A percentile compares a stretch with the other conserved stretches of the same genome.
These are phyloP conservation scores for Trametes hirsuta DNA, from an alignment of 1,284 basidiomycete genomes.

Conservation along the genomic window DNA sequence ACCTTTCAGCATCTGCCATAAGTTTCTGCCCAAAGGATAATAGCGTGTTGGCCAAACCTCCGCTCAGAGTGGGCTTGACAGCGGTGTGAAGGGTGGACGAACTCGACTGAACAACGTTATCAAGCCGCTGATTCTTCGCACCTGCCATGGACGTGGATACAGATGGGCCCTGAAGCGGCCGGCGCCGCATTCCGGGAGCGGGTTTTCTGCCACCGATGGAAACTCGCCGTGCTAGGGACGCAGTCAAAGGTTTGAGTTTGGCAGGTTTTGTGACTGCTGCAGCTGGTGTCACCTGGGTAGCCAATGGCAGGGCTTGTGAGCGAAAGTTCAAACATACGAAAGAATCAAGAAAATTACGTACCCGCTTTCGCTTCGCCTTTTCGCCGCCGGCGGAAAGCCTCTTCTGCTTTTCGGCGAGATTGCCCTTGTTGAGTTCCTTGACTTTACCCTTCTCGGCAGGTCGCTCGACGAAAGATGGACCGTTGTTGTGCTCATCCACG, in stretches of 20 bases:
- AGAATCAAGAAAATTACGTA: constrained; percentile 4
- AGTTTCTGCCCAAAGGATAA: constrained; percentile 29
- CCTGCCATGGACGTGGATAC: neutral
- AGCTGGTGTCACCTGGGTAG: constrained; percentile 15
- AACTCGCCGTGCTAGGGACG: constrained; percentile 19
- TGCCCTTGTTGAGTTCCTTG: constrained; percentile 11
- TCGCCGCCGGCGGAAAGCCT: constrained; percentile 13
- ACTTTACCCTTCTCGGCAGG: constrained; percentile 18
- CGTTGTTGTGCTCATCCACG: neutral
- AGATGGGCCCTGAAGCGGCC: constrained; percentile 7
- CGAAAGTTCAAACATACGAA: constrained; percentile 1
- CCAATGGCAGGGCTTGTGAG: constrained; percentile 6
- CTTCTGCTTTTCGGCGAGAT: constrained; percentile 12
- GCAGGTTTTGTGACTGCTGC: constrained; percentile 22
- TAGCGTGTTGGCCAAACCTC: constrained; percentile 29
- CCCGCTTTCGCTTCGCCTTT: constrained; percentile 22
- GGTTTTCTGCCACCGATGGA: constrained; percentile 17
- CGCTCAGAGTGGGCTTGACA: constrained; percentile 12
- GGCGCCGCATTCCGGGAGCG: constrained; percentile 12
- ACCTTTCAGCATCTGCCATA: constrained; percentile 19
- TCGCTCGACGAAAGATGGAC: neutral
- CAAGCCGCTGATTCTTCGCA: neutral
- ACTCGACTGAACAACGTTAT: constrained; percentile 1
- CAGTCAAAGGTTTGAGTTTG: constrained; percentile 24
- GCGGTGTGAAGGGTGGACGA: neutral